phyloP scores from a whole-genome alignment of 495 filamentous ascomycete species.

The Aspergillus mulundensis region DNA sequence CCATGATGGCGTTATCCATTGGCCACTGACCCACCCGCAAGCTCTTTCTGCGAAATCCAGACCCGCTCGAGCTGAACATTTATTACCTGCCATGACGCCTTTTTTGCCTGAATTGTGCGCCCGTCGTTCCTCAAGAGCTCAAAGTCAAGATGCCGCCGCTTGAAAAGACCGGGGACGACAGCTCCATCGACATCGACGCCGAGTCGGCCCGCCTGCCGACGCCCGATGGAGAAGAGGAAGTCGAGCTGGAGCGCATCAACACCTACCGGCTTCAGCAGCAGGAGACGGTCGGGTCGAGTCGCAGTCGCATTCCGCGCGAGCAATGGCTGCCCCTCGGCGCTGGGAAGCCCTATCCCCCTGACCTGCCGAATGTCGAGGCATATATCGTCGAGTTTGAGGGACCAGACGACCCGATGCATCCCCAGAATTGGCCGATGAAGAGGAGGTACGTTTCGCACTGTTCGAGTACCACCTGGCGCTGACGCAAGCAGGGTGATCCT shows the following conservation, averaged over 20 bases:
- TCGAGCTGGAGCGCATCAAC: slow-evolving; percentile 27
- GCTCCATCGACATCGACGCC: neutral
- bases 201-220: slow-evolving; percentile 4
- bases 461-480: no score
- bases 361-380: slow-evolving; percentile 40
- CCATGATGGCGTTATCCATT: neutral
- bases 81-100: neutral
- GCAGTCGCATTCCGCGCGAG: slow-evolving; percentile 23
- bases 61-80: neutral
- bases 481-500: slow-evolving; percentile 10
- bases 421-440: slow-evolving; percentile 44
- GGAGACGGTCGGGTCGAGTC: slow-evolving; percentile 24
- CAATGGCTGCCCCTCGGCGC: slow-evolving; percentile 30
- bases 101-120: neutral
- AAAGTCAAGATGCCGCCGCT: neutral
- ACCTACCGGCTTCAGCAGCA: slow-evolving; percentile 30
- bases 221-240: slow-evolving; percentile 2
- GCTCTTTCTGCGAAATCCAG: neutral
- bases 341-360: slow-evolving; percentile 38
- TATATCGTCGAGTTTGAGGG: slow-evolving; percentile 56
- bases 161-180: slow-evolving; percentile 6
- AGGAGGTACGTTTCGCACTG: slow-evolving; percentile 20
- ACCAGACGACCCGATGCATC: slow-evolving; percentile 42
- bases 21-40: slow-evolving; percentile 5
- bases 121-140: neutral